A percentile compares a stretch with the other conserved stretches of the same genome.
Conservation (phyloP, 768 basidiomycete species). For the Russula earlei region DNA sequence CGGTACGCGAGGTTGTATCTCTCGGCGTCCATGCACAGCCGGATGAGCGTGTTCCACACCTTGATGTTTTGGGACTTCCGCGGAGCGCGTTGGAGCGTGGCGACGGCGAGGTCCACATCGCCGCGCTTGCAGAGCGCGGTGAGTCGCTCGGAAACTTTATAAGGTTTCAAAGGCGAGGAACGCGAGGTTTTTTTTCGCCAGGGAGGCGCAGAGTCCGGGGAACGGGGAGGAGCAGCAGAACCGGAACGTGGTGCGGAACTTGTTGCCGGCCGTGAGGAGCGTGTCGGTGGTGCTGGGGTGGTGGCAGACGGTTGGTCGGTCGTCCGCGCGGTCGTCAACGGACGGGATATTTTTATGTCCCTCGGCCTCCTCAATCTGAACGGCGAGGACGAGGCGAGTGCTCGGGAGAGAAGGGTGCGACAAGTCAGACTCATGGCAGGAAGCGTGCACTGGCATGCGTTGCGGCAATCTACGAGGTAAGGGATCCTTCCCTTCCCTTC, state of each 20-base stretch:
- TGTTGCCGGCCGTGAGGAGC: no score
- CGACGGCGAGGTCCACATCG: constrained; percentile 52
- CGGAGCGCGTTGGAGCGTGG: constrained; percentile 59
- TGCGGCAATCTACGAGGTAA: not conserved
- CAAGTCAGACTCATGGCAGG: not conserved
- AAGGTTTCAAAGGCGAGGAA: constrained; percentile 37
- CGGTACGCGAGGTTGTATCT: constrained; percentile 51
- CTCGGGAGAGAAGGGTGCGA: not conserved
- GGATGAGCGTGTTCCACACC: constrained; percentile 76
- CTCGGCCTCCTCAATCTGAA: no score
- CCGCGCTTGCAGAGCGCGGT: constrained; percentile 46
- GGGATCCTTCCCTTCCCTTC: no score
- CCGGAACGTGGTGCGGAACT: not conserved
- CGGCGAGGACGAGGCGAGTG: not conserved
- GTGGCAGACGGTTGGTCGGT: no score
- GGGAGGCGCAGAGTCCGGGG: not conserved
- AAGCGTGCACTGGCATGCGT: not conserved
- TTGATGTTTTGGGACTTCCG: constrained; percentile 63
- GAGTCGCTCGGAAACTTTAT: constrained; percentile 50
- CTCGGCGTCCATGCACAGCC: constrained; percentile 46
- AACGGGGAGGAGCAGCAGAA: not conserved
- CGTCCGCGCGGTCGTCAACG: not conserved
- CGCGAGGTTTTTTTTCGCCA: not conserved
- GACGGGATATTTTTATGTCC: not conserved
- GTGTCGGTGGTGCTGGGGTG: no score